Evolutionary conservation across 257 asterid genomes (phyloP), one percentile per base, ranked within the genome.

Genomic region (Solanum pinnatisectum): DNA sequence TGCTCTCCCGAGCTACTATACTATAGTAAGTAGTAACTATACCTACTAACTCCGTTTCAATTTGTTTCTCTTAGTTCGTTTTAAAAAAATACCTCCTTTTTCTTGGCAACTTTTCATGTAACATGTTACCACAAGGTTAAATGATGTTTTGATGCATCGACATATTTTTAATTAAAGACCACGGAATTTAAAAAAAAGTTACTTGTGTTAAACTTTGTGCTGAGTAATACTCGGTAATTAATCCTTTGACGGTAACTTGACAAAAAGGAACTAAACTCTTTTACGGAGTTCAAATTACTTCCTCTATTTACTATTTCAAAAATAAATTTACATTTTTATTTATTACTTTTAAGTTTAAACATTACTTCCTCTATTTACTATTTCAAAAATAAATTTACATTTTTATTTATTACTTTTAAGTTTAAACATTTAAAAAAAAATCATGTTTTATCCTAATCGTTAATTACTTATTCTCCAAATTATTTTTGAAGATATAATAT

Each of bases 361-460:
- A n/a, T 63, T 10, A 63, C 70, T 22, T 16, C n/a, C 7, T 63
- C 30, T 23, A 63, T 63, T 23, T 5, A 63, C 32, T 59, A 20
- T 8, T 63, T 9, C 2, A 63, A 63, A 63, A 63, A 63, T 23
- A 23, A 59, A 1, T 60, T 23, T 60, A 0, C 6, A 2, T 1
- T 60, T 60, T 60, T 23, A 44, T 44, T 44, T 44, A 42, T 42
- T 44, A 30, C 5, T 37, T 37, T 37, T 37, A 37, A 37, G 40
- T 6, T 46, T 52, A 52, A 52, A 16, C 63, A 52, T 52, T 1
- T 16, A 6, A 5, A 52, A 52, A 2, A 52, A 52, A 52, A 0
- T 2, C 13, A 23, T 23, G 0, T 60, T 60, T 4, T 60, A 10
- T 2, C 0, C 0, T 52, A 2, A 23, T 9, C 3, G 0, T 60